phyloP scores from a whole-genome alignment of 345 rosid genomes.

The Camelina neglecta region DNA sequence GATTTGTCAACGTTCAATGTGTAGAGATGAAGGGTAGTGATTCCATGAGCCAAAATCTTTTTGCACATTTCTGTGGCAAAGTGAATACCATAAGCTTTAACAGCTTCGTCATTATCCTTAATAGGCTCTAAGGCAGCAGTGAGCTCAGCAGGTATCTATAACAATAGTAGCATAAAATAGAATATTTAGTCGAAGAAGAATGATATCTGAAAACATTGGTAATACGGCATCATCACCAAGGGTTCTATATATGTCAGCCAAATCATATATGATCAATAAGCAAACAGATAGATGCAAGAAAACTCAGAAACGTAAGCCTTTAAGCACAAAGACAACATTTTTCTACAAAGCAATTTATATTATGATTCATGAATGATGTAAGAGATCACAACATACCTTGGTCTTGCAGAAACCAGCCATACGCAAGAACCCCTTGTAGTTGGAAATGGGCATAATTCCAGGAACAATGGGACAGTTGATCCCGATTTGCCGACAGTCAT shows the following conservation, averaged over 20 bases:
- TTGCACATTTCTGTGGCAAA: conserved; percentile 97
- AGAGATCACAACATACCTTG: conserved; percentile 53
- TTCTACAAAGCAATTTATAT: background rate
- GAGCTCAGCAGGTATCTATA: conserved; percentile 83
- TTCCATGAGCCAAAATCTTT: conserved; percentile 90
- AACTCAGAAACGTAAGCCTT: background rate
- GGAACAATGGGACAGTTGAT: conserved; percentile 90
- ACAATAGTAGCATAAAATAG: conserved; percentile 1
- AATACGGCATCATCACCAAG: conserved; percentile 2
- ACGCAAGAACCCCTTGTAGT: conserved; percentile 89
- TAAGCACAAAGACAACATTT: conserved; percentile 12
- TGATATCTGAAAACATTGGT: background rate
- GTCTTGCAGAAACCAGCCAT: conserved; percentile 99
- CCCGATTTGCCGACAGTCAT: conserved; percentile 93
- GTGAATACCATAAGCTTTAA: conserved; percentile 88
- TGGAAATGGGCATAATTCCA: conserved; percentile 95
- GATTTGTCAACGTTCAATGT: conserved; percentile 96
- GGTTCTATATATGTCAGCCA: conserved; percentile 5
- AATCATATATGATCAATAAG: conserved; percentile 3
- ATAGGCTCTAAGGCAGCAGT: conserved; percentile 93
- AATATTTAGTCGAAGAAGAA: conserved; percentile 5
- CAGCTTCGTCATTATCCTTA: conserved; percentile 97
- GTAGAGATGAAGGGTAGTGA: conserved; percentile 85
- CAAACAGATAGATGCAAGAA: conserved; percentile 16
- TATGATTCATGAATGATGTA: background rate